Base-by-base conservation (phyloP, 2,329 filamentous ascomycete genomes). In the Ceratocystis variospora region DNA sequence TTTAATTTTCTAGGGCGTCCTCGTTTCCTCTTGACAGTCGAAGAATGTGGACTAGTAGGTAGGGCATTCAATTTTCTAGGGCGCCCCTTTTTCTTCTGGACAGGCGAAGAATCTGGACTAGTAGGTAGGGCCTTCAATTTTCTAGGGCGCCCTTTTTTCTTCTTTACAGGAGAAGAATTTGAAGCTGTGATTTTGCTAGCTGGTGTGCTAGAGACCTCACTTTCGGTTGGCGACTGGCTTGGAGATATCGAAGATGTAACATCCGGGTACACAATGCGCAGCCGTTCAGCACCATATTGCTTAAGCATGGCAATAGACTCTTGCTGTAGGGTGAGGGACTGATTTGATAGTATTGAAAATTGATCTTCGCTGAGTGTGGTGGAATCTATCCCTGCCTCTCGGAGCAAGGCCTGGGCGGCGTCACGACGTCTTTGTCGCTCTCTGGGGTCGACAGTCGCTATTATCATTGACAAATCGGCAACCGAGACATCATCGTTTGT, bases 291-390 rank as follows among this genome's bases (percentile, higher is more conserved):
- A 22, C 83, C 83, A 66, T 84, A 84, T 70, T 78, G 79, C 0
- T 78, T 76, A 10, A 85, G 75, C 81, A 85, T 82, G 1, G 75
- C 77, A 15, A 85, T 73, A 0, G 83, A 85, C 64, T 81, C 77
- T 64, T 75, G 74, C 69, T 85, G 83, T 5, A 84, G 72, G 2
- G 79, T 76, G 0, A 82, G 81, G 0, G 81, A 79, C 72, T 85
- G 83, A 65, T 85, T 85, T 7, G 82, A 76, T 69, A 85, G 83
- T 17, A 84, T 85, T 69, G 75, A 79, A 68, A 85, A 83, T 70
- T 85, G 82, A 59, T 84, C 82, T 3, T 73, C 68, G 0, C 80
- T 81, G 8, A 85, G 73, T 0, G 81, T 80, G 1, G 75, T 73
- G 0, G 80, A 81, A 46, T 82, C 78, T n/a, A 85, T 77, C 3